Base-by-base conservation (phyloP, 2,329 filamentous ascomycete species). In the Alternaria sp. region DNA sequence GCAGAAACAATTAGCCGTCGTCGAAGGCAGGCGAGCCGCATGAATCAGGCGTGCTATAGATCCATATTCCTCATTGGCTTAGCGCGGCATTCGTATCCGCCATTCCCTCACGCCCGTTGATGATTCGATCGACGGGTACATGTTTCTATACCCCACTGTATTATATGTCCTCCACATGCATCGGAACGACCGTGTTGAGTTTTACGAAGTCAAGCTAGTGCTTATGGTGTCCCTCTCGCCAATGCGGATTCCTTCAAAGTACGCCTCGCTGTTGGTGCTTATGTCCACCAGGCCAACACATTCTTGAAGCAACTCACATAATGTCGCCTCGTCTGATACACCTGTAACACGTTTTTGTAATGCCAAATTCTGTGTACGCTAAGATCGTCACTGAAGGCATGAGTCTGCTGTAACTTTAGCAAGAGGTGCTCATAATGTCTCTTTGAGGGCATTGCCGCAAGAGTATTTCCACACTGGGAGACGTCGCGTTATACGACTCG, bases 91-190 rank as follows among this genome's bases (percentile, higher is more conserved):
- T 24, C 14, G 12, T 16, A 22, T 44, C 28, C 28, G 26, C 52
- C 47, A 24, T 56, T 34, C 16, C 26, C 9, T 5, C 16, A 16
- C 26, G 14, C 32, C 22, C 18, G 43, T 54, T 42, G 32, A 44
- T 38, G 22, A 43, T 57, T 28, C 64, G 54, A 62, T 60, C 39
- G 46, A 49, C 53, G 64, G 61, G 54, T 41, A 51, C 54, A 42
- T 69, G 60, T 70, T 26, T 62, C 59, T 59, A 65, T 68, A 66
- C 48, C 32, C 48, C 46, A 34, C 39, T 72, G 69, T 72, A 70
- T 54, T 57, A 73, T 73, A 69, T 68, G 65, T 71, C 62, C 72
- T 70, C 62, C 63, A 65, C 52, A 66, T 28, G 55, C 36, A 63
- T 69, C 66, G 70, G 67, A 62, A 66, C 48, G 53, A 34, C 43